These are phyloP conservation scores for Aspergillus carbonarius DNA, from an alignment of 2,329 filamentous ascomycete species.

Conservation along the genomic window DNA sequence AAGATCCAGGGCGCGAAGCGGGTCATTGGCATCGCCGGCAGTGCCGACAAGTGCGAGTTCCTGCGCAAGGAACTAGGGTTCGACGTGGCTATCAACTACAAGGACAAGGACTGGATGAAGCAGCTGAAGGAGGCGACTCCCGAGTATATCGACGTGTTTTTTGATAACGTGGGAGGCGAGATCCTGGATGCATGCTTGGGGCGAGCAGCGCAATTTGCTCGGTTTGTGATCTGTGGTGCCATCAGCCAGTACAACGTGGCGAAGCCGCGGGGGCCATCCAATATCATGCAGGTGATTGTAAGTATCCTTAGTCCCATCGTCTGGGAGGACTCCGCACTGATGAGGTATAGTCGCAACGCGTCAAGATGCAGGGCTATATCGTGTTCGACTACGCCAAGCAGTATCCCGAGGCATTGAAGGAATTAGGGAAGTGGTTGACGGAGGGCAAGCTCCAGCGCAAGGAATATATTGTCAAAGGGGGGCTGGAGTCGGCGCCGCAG, in stretches of 20 bases:
- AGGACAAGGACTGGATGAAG: constrained; percentile 59
- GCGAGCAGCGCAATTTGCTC: constrained; percentile 61
- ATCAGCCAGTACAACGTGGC: constrained; percentile 69
- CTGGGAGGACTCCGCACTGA: constrained; percentile 14
- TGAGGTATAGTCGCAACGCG: constrained; percentile 32
- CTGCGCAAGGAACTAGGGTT: constrained; percentile 64
- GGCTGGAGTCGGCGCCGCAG: constrained; percentile 62
- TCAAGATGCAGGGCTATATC: constrained; percentile 69
- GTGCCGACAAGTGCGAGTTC: constrained; percentile 66
- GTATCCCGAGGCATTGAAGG: constrained; percentile 57
- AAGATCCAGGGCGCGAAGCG: constrained; percentile 65
- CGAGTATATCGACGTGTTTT: constrained; percentile 67
- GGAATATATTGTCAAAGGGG: constrained; percentile 70
- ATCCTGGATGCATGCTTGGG: constrained; percentile 66
- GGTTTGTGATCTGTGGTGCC: constrained; percentile 69
- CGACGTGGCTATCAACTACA: constrained; percentile 69
- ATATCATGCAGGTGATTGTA: constrained; percentile 43
- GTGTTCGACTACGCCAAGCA: constrained; percentile 65
- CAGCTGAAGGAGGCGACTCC: constrained; percentile 61
- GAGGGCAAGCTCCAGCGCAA: constrained; percentile 71
- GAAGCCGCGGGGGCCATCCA: constrained; percentile 57
- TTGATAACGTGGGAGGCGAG: constrained; percentile 72
- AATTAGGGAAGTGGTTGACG: constrained; percentile 66
- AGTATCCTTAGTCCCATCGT: constrained; percentile 15
- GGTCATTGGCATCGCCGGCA: constrained; percentile 66